Evolutionary conservation across 1,284 basidiomycete genomes (phyloP).

Genomic region (Heterobasidion parviporum): DNA sequence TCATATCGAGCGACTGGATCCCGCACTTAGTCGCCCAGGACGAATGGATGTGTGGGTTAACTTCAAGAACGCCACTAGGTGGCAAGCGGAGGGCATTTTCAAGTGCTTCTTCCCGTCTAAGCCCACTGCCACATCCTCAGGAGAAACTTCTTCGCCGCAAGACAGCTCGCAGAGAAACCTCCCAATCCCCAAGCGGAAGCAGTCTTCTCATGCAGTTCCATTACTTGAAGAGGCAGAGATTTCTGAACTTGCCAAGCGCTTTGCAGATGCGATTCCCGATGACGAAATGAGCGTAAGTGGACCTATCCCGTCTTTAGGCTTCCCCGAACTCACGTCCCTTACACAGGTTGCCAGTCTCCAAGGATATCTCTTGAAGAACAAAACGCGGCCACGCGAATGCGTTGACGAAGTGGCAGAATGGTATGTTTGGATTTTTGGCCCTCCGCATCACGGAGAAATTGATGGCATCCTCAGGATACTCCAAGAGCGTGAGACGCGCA

Average conservation of each 20-base stretch:
- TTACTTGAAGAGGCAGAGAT: conserved; percentile 67
- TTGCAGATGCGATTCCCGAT: conserved; percentile 70
- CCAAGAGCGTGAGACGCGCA: conserved; percentile 71
- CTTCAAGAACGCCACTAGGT: conserved; percentile 79
- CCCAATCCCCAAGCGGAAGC: conserved; percentile 60
- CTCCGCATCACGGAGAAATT: conserved; percentile 7
- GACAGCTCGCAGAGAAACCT: conserved; percentile 59
- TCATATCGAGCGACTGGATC: conserved; percentile 80
- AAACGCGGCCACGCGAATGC: conserved; percentile 73
- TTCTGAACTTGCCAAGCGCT: conserved; percentile 64
- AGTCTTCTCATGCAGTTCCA: conserved; percentile 48
- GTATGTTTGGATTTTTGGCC: conserved; percentile 19
- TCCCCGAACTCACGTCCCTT: no score
- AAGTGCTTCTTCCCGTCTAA: conserved; percentile 84
- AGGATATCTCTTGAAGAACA: conserved; percentile 78
- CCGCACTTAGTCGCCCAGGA: conserved; percentile 71
- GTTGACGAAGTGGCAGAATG: conserved; percentile 72
- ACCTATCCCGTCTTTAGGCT: not conserved
- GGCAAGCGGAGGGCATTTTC: conserved; percentile 85
- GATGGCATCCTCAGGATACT: conserved; percentile 36
- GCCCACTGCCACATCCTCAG: conserved; percentile 16
- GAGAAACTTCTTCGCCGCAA: conserved; percentile 22
- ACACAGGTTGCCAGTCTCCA: conserved; percentile 72
- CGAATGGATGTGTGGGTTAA: conserved; percentile 87
- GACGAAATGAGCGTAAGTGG: conserved; percentile 65